Conservation (phyloP, 805 yeast genomes). For the Metahyphopichia silvanorum region DNA sequence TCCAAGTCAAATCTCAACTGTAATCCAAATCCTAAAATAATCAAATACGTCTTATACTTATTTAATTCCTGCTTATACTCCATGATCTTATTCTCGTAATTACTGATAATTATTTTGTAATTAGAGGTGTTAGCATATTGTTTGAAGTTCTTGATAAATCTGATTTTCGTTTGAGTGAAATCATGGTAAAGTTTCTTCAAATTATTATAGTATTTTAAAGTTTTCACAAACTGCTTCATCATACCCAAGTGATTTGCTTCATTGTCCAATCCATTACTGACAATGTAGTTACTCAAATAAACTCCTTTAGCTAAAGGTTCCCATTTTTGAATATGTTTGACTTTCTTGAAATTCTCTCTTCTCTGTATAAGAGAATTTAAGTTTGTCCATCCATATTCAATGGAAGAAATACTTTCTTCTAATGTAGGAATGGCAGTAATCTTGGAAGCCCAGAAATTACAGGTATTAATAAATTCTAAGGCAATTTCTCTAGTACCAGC, state of each 20-base stretch:
- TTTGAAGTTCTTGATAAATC: conserved; percentile 26
- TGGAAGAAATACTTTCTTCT: conserved; percentile 68
- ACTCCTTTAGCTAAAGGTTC: conserved; percentile 38
- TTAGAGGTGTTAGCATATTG: conserved; percentile 24
- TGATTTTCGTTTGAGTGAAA: conserved; percentile 25
- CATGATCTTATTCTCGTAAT: conserved; percentile 38
- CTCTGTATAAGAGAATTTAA: conserved; percentile 27
- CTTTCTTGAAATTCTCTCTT: conserved; percentile 26
- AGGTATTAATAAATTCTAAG: conserved; percentile 63
- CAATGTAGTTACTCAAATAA: conserved; percentile 34
- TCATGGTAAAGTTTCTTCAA: conserved; percentile 32
- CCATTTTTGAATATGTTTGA: conserved; percentile 41
- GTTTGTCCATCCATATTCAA: conserved; percentile 80
- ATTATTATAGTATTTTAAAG: conserved; percentile 38
- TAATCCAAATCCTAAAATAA: conserved; percentile 45
- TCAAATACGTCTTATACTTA: conserved; percentile 44
- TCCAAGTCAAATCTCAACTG: conserved; percentile 43
- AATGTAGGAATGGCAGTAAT: conserved; percentile 72
- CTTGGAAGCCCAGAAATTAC: conserved; percentile 90
- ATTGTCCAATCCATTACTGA: conserved; percentile 13
- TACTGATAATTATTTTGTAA: conserved; percentile 31
- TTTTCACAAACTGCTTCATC: conserved; percentile 43
- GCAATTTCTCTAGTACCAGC: conserved; percentile 70
- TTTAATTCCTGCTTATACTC: conserved; percentile 44
- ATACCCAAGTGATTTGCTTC: conserved; percentile 32